A percentile compares a stretch with the other conserved stretches of the same genome.
These are phyloP conservation scores for Xylaria cubensis DNA, from an alignment of 495 filamentous ascomycete genomes.

Conservation along the genomic window DNA sequence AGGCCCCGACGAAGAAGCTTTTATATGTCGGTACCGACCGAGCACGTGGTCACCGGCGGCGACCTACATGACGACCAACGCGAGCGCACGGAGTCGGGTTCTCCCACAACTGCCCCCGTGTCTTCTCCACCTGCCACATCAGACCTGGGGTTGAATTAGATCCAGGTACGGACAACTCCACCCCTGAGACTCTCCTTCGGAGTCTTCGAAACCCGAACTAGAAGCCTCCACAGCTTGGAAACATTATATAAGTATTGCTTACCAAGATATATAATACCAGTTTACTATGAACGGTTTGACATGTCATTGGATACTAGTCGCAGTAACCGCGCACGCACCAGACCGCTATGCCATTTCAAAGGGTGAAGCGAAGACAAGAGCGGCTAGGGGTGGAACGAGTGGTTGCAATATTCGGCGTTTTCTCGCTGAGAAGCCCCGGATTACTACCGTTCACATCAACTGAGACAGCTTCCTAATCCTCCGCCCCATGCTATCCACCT, in stretches of 20 bases:
- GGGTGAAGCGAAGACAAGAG: background rate
- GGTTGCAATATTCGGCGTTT: constrained; percentile 22
- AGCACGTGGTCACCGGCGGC: background rate
- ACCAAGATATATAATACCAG: constrained; percentile 7
- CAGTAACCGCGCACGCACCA: background rate
- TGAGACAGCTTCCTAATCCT: background rate
- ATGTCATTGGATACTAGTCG: constrained; percentile 14
- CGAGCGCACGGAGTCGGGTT: background rate
- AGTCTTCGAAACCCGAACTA: background rate
- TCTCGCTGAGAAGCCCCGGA: constrained; percentile 19
- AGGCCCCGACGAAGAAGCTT: background rate
- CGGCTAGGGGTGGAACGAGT: constrained; percentile 4
- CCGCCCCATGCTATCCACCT: background rate
- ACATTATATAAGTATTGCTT: background rate
- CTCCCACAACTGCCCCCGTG: background rate
- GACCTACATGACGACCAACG: background rate
- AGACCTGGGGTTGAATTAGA: background rate
- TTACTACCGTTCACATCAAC: constrained; percentile 13
- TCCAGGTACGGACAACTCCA: background rate
- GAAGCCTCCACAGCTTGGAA: constrained; percentile 4
- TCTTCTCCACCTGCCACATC: constrained; percentile 8
- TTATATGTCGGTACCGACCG: background rate
- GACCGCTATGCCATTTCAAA: constrained; percentile 8
- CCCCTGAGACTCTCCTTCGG: background rate
- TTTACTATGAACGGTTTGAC: background rate